These are phyloP conservation scores for Aspergillus ochraceoroseus DNA, from an alignment of 2,329 filamentous ascomycete genomes.

Conservation along the genomic window DNA sequence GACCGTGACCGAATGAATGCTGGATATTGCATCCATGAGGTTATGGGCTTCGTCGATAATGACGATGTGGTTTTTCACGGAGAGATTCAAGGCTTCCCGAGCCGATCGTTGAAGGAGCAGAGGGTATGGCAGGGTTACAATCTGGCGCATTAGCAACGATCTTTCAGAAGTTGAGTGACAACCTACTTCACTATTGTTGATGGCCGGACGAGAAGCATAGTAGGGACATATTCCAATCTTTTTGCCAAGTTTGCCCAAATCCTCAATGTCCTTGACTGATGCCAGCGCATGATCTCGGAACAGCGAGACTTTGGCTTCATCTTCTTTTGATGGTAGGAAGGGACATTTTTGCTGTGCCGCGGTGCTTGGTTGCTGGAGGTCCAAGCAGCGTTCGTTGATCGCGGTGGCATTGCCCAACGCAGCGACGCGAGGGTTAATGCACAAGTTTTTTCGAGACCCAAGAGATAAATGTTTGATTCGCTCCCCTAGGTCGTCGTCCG, in stretches of 20 bases:
- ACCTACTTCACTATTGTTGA: conserved; percentile 68
- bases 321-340: conserved; percentile 73
- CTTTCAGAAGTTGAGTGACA: conserved; percentile 1
- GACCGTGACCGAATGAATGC: conserved; percentile 76
- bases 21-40: conserved; percentile 87
- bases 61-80: conserved; percentile 80
- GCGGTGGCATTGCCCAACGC: conserved; percentile 65
- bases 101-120: conserved; percentile 81
- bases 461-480: conserved; percentile 74
- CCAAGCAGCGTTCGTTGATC: conserved; percentile 89
- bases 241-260: conserved; percentile 72
- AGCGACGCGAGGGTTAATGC: conserved; percentile 80
- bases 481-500: conserved; percentile 46
- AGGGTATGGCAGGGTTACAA: conserved; percentile 89
- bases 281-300: conserved; percentile 84
- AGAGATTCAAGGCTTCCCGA: conserved; percentile 79
- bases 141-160: conserved; percentile 41
- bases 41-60: conserved; percentile 98
- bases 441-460: conserved; percentile 79
- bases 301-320: conserved; percentile 64
- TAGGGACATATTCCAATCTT: conserved; percentile 83
- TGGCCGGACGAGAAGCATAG: conserved; percentile 82
- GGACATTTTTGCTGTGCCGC: conserved; percentile 64
- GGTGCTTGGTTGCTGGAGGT: conserved; percentile 70
- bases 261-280: conserved; percentile 87